Evolutionary conservation across 2,329 filamentous ascomycete genomes (phyloP).

Genomic region (Endoconidiophora laricicola): DNA sequence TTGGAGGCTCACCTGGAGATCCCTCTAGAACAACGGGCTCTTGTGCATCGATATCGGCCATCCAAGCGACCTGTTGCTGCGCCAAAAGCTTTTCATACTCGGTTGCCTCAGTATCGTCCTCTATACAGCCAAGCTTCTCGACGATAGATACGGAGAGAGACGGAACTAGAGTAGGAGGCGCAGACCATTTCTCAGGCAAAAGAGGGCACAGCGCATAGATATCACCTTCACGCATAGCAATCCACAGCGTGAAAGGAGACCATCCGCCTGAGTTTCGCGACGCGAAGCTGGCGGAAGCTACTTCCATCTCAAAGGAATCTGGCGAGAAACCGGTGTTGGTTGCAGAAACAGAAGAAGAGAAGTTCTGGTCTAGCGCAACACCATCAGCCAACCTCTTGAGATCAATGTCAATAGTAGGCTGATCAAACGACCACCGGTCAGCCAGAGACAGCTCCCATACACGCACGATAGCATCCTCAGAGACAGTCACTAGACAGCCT

Average conservation of each 20-base stretch:
- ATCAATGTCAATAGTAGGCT: slow-evolving; percentile 69
- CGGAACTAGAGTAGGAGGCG: slow-evolving; percentile 58
- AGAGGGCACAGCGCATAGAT: slow-evolving; percentile 87
- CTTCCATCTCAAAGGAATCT: slow-evolving; percentile 84
- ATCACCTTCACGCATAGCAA: slow-evolving; percentile 88
- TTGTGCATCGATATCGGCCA: slow-evolving; percentile 47
- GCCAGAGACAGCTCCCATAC: slow-evolving; percentile 79
- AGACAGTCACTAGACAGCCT: slow-evolving; percentile 72
- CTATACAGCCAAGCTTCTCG: slow-evolving; percentile 47
- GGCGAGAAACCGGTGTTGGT: slow-evolving; percentile 73
- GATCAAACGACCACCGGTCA: slow-evolving; percentile 75
- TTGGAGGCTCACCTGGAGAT: slow-evolving; percentile 29
- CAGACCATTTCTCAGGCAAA: slow-evolving; percentile 72
- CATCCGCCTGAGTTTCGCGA: slow-evolving; percentile 57
- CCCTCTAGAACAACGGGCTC: slow-evolving; percentile 40
- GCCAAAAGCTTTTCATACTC: slow-evolving; percentile 37
- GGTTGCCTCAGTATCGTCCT: slow-evolving; percentile 40
- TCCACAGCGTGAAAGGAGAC: slow-evolving; percentile 91
- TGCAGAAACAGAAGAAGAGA: slow-evolving; percentile 56
- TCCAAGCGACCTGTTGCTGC: slow-evolving; percentile 51
- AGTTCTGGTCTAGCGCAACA: slow-evolving; percentile 64
- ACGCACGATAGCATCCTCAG: slow-evolving; percentile 71
- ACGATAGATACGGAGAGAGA: slow-evolving; percentile 72
- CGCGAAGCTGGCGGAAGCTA: slow-evolving; percentile 71
- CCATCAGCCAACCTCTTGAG: slow-evolving; percentile 79